A percentile compares a stretch with the other conserved stretches of the same genome.
Conservation (phyloP, 192 early-diverging fungal species). For the Coemansia sp. region DNA sequence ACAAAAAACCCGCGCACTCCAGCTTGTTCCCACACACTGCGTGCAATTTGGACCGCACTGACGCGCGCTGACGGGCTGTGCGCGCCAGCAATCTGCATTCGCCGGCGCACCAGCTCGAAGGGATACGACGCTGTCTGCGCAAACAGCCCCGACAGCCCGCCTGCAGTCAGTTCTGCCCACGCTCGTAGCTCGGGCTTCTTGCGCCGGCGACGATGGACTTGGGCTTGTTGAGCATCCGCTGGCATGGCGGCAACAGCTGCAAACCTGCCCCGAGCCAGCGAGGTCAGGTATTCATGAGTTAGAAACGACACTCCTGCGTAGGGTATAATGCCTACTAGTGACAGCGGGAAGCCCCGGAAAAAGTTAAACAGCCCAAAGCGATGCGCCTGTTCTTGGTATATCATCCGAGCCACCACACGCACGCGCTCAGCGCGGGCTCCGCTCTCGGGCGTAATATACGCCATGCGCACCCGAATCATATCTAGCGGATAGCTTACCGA, state of each 20-base stretch:
- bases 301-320: conserved; percentile 96
- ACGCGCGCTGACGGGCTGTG: conserved; percentile 54
- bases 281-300: conserved; percentile 74
- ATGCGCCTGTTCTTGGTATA: conserved; percentile 75
- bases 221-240: background rate
- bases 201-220: conserved; percentile 23
- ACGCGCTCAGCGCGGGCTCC: conserved; percentile 57
- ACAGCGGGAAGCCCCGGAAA: conserved; percentile 89
- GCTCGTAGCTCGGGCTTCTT: conserved; percentile 60
- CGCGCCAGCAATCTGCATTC: conserved; percentile 78
- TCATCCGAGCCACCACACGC: conserved; percentile 47
- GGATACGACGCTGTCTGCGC: conserved; percentile 90
- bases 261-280: conserved; percentile 57
- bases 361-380: conserved; percentile 70
- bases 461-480: conserved; percentile 88
- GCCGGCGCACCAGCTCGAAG: conserved; percentile 83
- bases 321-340: conserved; percentile 90
- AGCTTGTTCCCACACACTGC: conserved; percentile 60
- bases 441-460: conserved; percentile 58
- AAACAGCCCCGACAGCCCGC: conserved; percentile 79
- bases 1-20: conserved; percentile 91
- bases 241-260: conserved; percentile 32
- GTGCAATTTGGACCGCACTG: conserved; percentile 59
- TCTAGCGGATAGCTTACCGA: conserved; percentile 92
- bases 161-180: conserved; percentile 77